A percentile compares a stretch with the other conserved stretches of the same genome.
phyloP scores from a whole-genome alignment of 352 stramenopile species.

The Pythium periplocum region DNA sequence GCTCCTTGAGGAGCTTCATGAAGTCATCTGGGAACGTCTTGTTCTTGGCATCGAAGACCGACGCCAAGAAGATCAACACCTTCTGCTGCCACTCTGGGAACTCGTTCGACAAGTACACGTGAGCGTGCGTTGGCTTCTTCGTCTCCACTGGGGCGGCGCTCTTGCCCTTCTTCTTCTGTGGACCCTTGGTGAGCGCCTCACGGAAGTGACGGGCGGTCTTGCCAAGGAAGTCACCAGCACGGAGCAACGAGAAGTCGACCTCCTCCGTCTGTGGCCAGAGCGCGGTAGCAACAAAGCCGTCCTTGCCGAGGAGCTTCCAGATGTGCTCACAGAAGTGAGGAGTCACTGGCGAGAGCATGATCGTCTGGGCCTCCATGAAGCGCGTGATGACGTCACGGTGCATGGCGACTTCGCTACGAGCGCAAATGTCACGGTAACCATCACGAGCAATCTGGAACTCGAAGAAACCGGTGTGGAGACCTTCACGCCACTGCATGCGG shows the following conservation, averaged over 20 bases:
- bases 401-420: constrained; percentile 78
- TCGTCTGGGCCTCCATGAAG: constrained; percentile 91
- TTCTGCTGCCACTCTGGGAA: constrained; percentile 86
- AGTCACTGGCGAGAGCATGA: constrained; percentile 95
- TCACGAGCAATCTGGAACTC: constrained; percentile 98
- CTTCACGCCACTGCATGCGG: constrained; percentile 94
- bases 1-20: constrained; percentile 84
- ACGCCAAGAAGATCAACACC: constrained; percentile 77
- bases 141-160: constrained; percentile 70
- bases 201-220: constrained; percentile 91
- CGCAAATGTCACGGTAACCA: constrained; percentile 96
- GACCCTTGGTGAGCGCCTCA: constrained; percentile 71
- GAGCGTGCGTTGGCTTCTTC: constrained; percentile 85
- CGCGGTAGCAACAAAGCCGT: constrained; percentile 87
- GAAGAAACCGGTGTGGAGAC: constrained; percentile 97
- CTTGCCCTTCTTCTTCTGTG: constrained; percentile 89
- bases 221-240: constrained; percentile 91
- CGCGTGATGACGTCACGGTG: constrained; percentile 90
- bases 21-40: constrained; percentile 80
- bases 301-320: constrained; percentile 91
- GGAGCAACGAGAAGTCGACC: constrained; percentile 91
- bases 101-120: constrained; percentile 82
- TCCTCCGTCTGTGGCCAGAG: constrained; percentile 82
- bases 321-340: constrained; percentile 94
- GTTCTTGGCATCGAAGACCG: constrained; percentile 35